Base-by-base conservation (phyloP, 2,329 filamentous ascomycete species). In the Alternaria consortialis region DNA sequence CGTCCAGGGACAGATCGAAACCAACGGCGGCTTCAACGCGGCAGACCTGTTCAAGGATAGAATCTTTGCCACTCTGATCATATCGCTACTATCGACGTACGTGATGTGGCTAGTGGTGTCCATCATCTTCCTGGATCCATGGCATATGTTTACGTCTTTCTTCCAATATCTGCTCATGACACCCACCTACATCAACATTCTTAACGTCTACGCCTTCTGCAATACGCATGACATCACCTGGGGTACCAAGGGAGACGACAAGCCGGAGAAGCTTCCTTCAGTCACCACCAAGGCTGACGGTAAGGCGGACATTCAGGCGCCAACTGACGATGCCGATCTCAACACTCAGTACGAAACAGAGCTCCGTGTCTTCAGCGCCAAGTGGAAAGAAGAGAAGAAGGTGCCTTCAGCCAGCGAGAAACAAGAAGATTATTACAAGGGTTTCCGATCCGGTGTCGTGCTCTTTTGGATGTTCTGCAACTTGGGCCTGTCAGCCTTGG, bases 191-290 rank as follows among this genome's bases (percentile, higher is more conserved):
- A 96, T 96, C 83, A 99, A 98, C 80, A 94, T 98, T 60, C 89
- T 99, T 73, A 99, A 98, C 84, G 95, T 99, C 58, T 99, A 98
- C 80, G 94, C 94, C 63, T 99, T 99, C 81, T 98, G 94, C 82
- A 97, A 97, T 81, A 97, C 94, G 27, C 94, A 97, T 85, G 94
- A 97, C 75, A 95, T 97, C 67, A 96, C 94, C 4, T 97, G 94
- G 94, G 94, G 94, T 74, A 99, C 95, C 42, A 99, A 98, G 80
- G 95, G 95, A 72, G 95, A 98, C 77, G 94, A 97, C 81, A 97
- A 97, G 80, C 86, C 94, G 7, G 93, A 97, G 71, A 94, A 94
- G 75, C 87, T 97, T 54, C 92, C 93, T 2, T 92, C 90, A 0
- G 94, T 95, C 70, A 94, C 90, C 70, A 90, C 94, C 55, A 97